phyloP scores from a whole-genome alignment of 75 land plant genomes.

The Selaginella tamariscina region DNA sequence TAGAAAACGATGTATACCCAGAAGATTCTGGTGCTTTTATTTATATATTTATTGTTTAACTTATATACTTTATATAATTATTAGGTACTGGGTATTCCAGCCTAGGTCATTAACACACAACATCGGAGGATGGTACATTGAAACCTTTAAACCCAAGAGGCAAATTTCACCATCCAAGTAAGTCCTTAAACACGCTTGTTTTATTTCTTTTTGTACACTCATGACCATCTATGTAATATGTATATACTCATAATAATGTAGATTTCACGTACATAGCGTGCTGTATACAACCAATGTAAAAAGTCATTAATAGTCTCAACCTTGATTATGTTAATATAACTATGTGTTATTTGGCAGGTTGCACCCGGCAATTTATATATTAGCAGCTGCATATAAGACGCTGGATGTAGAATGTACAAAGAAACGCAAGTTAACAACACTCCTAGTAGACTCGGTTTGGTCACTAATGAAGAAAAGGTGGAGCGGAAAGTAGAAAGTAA shows the following conservation, averaged over 20 bases:
- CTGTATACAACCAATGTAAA: too few relatives aligned
- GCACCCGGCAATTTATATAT: constrained; percentile 80
- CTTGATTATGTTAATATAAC: too few relatives aligned
- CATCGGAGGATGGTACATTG: constrained; percentile 92
- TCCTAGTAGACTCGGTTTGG: neutral
- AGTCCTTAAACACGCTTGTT: neutral
- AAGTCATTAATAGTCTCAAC: too few relatives aligned
- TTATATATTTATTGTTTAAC: neutral
- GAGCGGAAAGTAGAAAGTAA: neutral
- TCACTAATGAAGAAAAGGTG: neutral
- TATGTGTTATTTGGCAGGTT: too few relatives aligned
- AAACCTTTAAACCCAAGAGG: constrained; percentile 46
- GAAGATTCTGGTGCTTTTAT: too few relatives aligned
- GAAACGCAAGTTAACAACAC: constrained; percentile 18
- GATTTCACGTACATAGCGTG: too few relatives aligned
- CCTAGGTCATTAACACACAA: constrained; percentile 74
- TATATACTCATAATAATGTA: too few relatives aligned
- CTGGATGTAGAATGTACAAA: constrained; percentile 57
- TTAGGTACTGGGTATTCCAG: constrained; percentile 81
- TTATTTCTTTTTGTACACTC: too few relatives aligned
- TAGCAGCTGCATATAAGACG: constrained; percentile 80
- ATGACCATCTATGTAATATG: too few relatives aligned
- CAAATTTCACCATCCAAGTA: neutral
- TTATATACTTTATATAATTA: too few relatives aligned
- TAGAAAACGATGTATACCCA: too few relatives aligned